Base-by-base conservation (phyloP, 805 yeast genomes). In the Zygotorulaspora chibaensis region DNA sequence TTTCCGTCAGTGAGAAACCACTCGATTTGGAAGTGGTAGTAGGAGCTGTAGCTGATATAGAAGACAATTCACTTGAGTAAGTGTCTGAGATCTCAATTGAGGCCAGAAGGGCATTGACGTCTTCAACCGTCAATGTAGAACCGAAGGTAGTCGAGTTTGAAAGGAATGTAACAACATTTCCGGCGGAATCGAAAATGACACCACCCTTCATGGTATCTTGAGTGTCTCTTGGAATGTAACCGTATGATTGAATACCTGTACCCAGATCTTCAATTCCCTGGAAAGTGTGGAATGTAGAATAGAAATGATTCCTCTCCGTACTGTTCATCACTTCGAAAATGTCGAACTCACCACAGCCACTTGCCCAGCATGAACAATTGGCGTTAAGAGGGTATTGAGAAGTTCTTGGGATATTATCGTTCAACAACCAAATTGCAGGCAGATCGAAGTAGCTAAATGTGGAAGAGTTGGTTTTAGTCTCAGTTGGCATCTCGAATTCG, bases 291-390 rank as follows among this genome's bases (percentile, higher is more conserved):
- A 84, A 68, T 7, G 90, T 82, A 15, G 88, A 72, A 66, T 71
- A 81, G 54, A 84, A 71, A 46, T 80, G 73, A 41, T 63, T 64
- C 20, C 76, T 62, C 52, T 78, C 77, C 12, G 87, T 79, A 45
- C 69, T 66, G 65, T 84, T 84, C 79, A 81, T 75, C 34, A 80
- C 81, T 68, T 84, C 91, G 60, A 84, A 84, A 54, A 83, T 76
- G 65, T 84, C 91, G 55, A 79, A 82, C 65, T 84, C 89, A 62
- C 90, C 89, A 66, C 89, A 82, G 9, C 90, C 91, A 25, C 83
- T 74, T 37, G 76, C 70, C 90, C 90, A 84, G 58, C 88, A 81
- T 6, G 88, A 82, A 64, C 89, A 84, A 59, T 78, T 79, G 30
- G 69, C 67, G 53, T 78, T 79, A 4, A 67, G 48, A 36, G 67